Evolutionary conservation across 2,329 filamentous ascomycete genomes (phyloP), one percentile per base, ranked within the genome.

Genomic region (Penicillium sp.): DNA sequence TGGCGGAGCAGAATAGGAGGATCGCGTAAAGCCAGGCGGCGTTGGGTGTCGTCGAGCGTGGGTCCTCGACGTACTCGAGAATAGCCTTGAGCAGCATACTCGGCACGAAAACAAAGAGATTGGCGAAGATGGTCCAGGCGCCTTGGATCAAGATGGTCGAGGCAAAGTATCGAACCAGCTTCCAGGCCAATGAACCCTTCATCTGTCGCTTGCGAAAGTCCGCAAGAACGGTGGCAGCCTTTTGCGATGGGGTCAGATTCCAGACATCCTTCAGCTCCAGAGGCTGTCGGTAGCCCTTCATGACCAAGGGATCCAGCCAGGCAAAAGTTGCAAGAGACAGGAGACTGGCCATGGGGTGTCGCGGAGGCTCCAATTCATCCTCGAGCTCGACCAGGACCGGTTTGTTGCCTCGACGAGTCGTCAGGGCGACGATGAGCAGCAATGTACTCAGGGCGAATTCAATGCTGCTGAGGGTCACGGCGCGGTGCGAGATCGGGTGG

Each of bases 11-110:
- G 35, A 95, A 92, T 6, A 98, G 81, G 2, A 95, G 78, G 41
- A 95, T 89, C 41, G 97, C 93, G 62, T 92, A 95, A 44, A 98
- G 83, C 93, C 93, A 98, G 20, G 95, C 84, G 15, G 95, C 90
- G 66, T 93, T 97, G 43, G 80, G 73, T 0, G 93, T 91, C 0
- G 86, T 86, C 3, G 78, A 75, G 0, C 81, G 78, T 1, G 91
- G 90, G 47, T 87, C 77, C 72, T 98, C 90, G n/a, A 97, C 87
- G 64, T 95, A 96, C 69, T 96, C 85, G 25, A 98, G 77, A 53
- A 98, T 97, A 13, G 87, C 87, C 66, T 91, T 92, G 35, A 98
- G 79, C 18, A 98, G 80, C 42, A 98, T 76, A 2, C 93, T 98
- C 1, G 93, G 93, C 12, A 88, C 84, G 72, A 97, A 98, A 2